Conservation (phyloP, 192 early-diverging fungal species). For the Backusella morwellensis region DNA sequence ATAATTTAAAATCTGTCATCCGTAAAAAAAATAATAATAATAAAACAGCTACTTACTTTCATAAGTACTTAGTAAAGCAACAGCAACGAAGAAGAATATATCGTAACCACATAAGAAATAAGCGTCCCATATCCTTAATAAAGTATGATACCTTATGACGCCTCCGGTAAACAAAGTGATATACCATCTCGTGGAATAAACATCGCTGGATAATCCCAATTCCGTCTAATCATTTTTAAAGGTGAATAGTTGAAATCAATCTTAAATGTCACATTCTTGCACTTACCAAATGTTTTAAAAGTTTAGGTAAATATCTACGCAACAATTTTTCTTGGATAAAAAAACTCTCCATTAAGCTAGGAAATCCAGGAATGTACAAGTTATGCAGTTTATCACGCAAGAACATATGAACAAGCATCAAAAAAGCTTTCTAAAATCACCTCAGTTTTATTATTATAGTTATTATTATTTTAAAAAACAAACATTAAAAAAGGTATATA, state of each 20-base stretch:
- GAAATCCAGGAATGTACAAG: slow-evolving; percentile 54
- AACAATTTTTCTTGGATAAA: slow-evolving; percentile 54
- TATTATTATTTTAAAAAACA: neutral
- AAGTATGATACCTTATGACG: slow-evolving; percentile 47
- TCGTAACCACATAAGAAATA: slow-evolving; percentile 52
- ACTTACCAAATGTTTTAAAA: slow-evolving; percentile 47
- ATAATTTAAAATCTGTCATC: neutral
- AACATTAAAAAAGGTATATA: neutral
- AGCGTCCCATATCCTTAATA: slow-evolving; percentile 57
- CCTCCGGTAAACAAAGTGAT: slow-evolving; percentile 57
- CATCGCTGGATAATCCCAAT: slow-evolving; percentile 43
- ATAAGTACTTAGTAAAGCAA: slow-evolving; percentile 44
- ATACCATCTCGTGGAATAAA: slow-evolving; percentile 60
- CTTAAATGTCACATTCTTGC: neutral
- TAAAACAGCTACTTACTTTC: slow-evolving; percentile 38
- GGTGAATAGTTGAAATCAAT: neutral
- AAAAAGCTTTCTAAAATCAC: slow-evolving; percentile 47
- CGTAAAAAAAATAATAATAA: neutral
- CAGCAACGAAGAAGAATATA: slow-evolving; percentile 49
- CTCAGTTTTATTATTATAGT: neutral
- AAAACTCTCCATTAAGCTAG: slow-evolving; percentile 53
- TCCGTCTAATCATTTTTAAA: slow-evolving; percentile 29
- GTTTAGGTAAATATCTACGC: slow-evolving; percentile 42
- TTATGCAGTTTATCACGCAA: slow-evolving; percentile 45
- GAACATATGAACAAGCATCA: slow-evolving; percentile 50